Percentiles rank a stretch among this genome's conserved stretches.
phyloP scores from a whole-genome alignment of 441 rosid genomes.

The Adansonia madagascariensis region DNA sequence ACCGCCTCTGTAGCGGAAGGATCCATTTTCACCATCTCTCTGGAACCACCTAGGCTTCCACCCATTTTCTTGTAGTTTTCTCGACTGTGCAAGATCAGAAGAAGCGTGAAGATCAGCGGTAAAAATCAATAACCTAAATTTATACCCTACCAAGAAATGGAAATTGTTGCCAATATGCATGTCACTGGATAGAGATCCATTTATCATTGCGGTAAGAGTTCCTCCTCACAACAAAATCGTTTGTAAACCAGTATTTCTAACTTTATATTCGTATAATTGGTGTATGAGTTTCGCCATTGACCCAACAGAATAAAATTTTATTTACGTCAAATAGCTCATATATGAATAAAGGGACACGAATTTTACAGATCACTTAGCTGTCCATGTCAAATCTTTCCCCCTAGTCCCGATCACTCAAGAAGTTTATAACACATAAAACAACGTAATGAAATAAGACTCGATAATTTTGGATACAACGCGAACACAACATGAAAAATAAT shows the following conservation, averaged over 20 bases:
- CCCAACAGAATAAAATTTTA: not conserved
- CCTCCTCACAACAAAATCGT: not conserved
- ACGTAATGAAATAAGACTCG: not conserved
- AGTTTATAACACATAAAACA: not conserved
- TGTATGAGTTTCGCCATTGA: not conserved
- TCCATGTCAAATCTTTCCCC: not conserved
- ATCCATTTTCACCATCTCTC: conserved; percentile 49
- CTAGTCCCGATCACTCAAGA: not conserved
- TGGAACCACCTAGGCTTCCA: conserved; percentile 95
- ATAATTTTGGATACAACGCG: not conserved
- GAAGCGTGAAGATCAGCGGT: not conserved
- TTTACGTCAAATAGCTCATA: not conserved
- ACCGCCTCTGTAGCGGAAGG: conserved; percentile 69
- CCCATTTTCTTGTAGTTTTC: conserved; percentile 87
- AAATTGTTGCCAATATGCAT: not conserved
- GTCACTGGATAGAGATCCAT: not conserved
- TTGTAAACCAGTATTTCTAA: not conserved
- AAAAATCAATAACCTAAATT: not conserved
- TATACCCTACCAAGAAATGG: not conserved
- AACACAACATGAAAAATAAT: no score
- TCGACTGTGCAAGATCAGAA: conserved; percentile 57
- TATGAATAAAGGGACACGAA: not conserved
- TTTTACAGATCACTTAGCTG: not conserved
- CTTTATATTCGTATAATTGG: not conserved
- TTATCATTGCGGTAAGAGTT: not conserved